A percentile compares a stretch with the other conserved stretches of the same genome.
Conservation (phyloP, 768 basidiomycete species). For the Leccinum aurantiacum region DNA sequence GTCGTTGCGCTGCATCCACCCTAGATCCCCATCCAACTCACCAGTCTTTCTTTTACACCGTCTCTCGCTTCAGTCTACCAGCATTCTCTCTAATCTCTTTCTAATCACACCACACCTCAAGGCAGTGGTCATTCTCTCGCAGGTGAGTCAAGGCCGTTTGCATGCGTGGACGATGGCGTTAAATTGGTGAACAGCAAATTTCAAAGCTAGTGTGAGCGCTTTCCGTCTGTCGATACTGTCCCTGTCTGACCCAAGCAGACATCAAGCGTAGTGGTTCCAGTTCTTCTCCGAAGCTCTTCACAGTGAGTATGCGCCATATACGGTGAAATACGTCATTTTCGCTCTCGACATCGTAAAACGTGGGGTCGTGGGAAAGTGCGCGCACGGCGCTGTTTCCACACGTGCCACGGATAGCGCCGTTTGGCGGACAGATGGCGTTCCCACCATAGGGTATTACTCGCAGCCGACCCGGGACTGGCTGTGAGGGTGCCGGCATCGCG, state of each 20-base stretch:
- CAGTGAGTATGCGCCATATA: slow-evolving; percentile 23
- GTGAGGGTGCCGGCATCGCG: slow-evolving; percentile 23
- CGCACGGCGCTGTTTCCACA: slow-evolving; percentile 15
- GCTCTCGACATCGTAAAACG: slow-evolving; percentile 38
- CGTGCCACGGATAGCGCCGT: slow-evolving; percentile 11
- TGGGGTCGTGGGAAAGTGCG: slow-evolving; percentile 39
- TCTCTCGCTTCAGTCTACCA: slow-evolving; percentile 32
- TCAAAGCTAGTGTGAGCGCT: slow-evolving; percentile 16
- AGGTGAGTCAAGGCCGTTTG: slow-evolving; percentile 18
- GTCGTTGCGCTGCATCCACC: slow-evolving; percentile 28
- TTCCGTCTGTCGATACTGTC: neutral
- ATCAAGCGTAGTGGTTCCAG: neutral
- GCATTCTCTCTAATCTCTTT: slow-evolving; percentile 16
- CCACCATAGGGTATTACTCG: neutral
- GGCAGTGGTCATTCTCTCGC: slow-evolving; percentile 11
- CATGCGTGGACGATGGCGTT: slow-evolving; percentile 3
- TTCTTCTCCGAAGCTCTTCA: slow-evolving; percentile 5
- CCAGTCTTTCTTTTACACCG: slow-evolving; percentile 37
- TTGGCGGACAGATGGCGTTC: slow-evolving; percentile 3
- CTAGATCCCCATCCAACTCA: slow-evolving; percentile 27
- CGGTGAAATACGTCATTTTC: slow-evolving; percentile 29
- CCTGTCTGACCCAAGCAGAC: slow-evolving; percentile 12
- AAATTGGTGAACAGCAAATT: slow-evolving; percentile 10
- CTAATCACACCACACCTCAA: slow-evolving; percentile 22
- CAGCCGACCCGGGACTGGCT: slow-evolving; percentile 7